These are phyloP conservation scores for Vigna radiata DNA, from an alignment of 306 rosid species.

Conservation along the genomic window DNA sequence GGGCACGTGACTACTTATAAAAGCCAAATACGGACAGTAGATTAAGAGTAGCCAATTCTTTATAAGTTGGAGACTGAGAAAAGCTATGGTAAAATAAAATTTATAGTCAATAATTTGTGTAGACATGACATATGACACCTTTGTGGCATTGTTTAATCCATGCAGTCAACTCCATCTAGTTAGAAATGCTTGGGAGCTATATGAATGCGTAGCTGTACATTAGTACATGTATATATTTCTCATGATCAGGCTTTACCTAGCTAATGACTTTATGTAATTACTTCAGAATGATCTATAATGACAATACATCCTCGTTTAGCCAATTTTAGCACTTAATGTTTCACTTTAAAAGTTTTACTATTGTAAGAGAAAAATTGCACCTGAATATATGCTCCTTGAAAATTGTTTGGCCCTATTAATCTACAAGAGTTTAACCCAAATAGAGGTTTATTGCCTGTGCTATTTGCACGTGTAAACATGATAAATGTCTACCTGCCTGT, in stretches of 20 bases:
- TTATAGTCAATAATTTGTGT: background rate
- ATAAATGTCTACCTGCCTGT: constrained; percentile 19
- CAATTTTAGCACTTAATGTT: constrained; percentile 20
- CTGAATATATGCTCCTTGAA: background rate
- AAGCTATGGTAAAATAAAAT: background rate
- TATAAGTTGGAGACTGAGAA: background rate
- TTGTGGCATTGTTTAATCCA: background rate
- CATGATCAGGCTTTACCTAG: constrained; percentile 18
- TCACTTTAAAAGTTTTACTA: background rate
- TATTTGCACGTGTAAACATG: constrained; percentile 10
- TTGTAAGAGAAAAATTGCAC: background rate
- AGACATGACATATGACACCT: background rate
- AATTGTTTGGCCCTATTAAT: background rate
- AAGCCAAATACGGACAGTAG: too few species aligned
- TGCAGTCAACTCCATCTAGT: background rate
- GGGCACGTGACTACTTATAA: too few species aligned
- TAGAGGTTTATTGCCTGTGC: constrained; percentile 27
- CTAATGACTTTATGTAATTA: constrained; percentile 12
- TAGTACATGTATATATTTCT: background rate
- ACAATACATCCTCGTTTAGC: too few species aligned
- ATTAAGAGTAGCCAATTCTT: too few species aligned
- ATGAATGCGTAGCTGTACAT: background rate
- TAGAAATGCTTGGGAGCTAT: background rate
- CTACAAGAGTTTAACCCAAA: too few species aligned
- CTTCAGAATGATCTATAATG: constrained; percentile 7